phyloP scores from a whole-genome alignment of 345 rosid species.

The Rhodamnia rubescens region DNA sequence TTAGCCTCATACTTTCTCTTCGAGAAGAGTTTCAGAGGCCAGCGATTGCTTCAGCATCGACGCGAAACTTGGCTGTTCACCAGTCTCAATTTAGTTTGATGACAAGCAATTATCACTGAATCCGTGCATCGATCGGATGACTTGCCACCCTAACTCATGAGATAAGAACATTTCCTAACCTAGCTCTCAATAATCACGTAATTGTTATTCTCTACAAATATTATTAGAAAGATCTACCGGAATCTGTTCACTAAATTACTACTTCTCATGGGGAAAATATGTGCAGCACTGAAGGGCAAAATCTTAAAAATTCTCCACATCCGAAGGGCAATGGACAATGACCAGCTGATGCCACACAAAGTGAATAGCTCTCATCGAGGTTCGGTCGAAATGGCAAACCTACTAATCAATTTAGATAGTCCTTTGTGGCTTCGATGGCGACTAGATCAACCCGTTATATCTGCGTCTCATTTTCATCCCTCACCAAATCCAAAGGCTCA shows the following conservation, averaged over 20 bases:
- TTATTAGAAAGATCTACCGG: background rate
- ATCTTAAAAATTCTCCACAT: too few species aligned
- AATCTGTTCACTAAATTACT: background rate
- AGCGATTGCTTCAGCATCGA: background rate
- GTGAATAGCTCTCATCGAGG: too few species aligned
- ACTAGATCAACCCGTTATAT: too few species aligned
- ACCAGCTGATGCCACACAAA: too few species aligned
- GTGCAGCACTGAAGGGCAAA: too few species aligned
- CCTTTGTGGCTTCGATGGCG: too few species aligned
- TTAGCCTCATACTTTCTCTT: background rate
- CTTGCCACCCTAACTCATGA: fast-evolving
- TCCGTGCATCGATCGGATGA: background rate
- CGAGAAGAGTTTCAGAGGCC: background rate
- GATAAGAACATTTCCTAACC: background rate
- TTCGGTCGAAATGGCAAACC: too few species aligned
- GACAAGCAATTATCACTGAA: background rate
- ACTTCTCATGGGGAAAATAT: too few species aligned
- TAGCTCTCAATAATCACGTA: background rate
- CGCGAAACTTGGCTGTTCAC: background rate
- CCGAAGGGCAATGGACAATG: too few species aligned
- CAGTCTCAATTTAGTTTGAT: background rate
- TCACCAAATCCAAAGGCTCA: too few species aligned
- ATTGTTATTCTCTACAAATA: background rate
- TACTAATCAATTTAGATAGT: too few species aligned
- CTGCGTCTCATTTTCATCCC: too few species aligned